phyloP scores from a whole-genome alignment of 495 filamentous ascomycete genomes.

The Cercophora newfieldiana region DNA sequence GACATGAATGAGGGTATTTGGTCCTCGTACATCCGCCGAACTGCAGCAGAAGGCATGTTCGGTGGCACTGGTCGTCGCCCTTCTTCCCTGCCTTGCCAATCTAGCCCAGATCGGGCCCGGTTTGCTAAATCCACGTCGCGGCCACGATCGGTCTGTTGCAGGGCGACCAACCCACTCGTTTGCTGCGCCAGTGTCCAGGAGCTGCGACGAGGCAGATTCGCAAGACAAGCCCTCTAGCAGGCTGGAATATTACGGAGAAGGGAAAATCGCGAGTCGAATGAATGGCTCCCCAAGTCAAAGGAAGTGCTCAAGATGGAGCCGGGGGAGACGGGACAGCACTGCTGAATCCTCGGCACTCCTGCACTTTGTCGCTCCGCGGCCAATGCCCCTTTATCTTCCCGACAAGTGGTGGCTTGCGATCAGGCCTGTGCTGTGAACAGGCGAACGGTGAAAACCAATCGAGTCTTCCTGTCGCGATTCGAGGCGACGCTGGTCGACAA shows the following conservation, averaged over 20 bases:
- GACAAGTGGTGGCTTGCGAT: slow-evolving; percentile 1
- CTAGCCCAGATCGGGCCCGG: slow-evolving; percentile 14
- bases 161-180: slow-evolving; percentile 26
- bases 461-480: slow-evolving; percentile 3
- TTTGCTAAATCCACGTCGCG: slow-evolving; percentile 26
- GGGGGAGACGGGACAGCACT: slow-evolving; percentile 33
- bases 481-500: slow-evolving; percentile 1
- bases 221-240: slow-evolving; percentile 5
- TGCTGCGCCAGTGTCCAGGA: slow-evolving; percentile 21
- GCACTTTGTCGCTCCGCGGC: neutral
- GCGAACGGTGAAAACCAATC: neutral
- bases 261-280: slow-evolving; percentile 8
- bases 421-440: slow-evolving; percentile 8
- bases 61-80: slow-evolving; percentile 11
- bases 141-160: slow-evolving; percentile 25
- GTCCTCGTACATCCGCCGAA: slow-evolving; percentile 58
- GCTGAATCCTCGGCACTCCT: slow-evolving; percentile 34
- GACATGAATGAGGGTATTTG: slow-evolving; percentile 74
- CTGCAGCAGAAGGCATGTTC: slow-evolving; percentile 57
- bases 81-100: slow-evolving; percentile 13
- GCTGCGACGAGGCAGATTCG: slow-evolving; percentile 12
- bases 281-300: neutral
- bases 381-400: neutral
- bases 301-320: neutral
- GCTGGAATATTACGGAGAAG: neutral